Evolutionary conservation across 306 rosid species (phyloP), one percentile per base, ranked within the genome.

Genomic region (Lupinus albus): DNA sequence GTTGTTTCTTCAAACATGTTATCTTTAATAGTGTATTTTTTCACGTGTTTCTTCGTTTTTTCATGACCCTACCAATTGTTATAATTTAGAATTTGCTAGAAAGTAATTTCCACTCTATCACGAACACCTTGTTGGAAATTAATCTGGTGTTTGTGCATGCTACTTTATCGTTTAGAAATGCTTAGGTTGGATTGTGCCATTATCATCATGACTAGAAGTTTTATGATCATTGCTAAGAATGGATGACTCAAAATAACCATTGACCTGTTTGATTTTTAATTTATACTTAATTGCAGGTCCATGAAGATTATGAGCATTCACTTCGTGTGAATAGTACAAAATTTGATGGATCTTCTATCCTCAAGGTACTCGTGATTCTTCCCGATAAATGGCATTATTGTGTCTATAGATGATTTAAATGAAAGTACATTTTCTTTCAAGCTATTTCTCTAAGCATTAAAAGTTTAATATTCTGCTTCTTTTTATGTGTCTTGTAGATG

Each of bases 341-440:
- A 70, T 77, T 68, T 76, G 95, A 88, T 14, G 88, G 81, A 28
- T 82, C 97, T 59, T 75, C 96, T 20, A 68, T 82, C 58, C 88
- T 90, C 11, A 84, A 88, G 97, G 99, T 93, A 71, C 54, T 25
- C 49, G 17, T 57, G 7, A 41, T 69, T 73, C 69, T 64, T 82
- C 12, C 30, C 8, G 15, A 25, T 17, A 10, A 25, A 28, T 1
- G 57, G n/a, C 1, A 25, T 25, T 25, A 47, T 25, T 46, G 57
- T 33, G 38, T 30, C 47, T 21, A 28, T 66, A 11, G 0, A 12
- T 45, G 14, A 5, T 59, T 36, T 32, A 45, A 17, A 39, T 56
- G 54, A 47, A 2, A 64, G 16, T 16, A 12, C 7, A 4, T 70
- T 10, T 63, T 17, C 14, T 54, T 49, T 18, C 16, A 38, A 71